Conservation (phyloP, 2,329 filamentous ascomycete species). For the Leptographium galeiforme region DNA sequence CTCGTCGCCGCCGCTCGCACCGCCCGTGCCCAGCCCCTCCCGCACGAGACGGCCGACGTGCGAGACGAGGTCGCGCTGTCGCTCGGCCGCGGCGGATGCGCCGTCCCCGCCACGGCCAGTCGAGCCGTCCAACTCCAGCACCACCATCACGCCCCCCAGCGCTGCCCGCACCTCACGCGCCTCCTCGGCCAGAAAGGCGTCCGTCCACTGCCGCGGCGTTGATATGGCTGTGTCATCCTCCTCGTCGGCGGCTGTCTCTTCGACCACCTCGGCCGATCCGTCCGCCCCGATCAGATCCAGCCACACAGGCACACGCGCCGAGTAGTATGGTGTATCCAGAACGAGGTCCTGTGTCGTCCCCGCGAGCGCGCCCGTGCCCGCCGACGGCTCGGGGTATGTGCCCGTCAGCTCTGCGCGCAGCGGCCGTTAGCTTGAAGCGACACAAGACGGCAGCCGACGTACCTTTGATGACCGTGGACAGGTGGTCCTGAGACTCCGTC, state of each 20-base stretch:
- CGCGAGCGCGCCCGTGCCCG: constrained; percentile 25
- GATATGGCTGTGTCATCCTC: neutral
- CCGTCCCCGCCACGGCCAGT: neutral
- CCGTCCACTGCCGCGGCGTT: constrained; percentile 37
- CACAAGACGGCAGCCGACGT: neutral
- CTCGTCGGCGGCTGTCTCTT: neutral
- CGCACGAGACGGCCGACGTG: constrained; percentile 41
- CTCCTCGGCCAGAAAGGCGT: constrained; percentile 45
- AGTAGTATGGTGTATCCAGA: constrained; percentile 49
- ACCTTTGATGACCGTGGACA: constrained; percentile 43
- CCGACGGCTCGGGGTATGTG: constrained; percentile 14
- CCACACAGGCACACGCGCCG: constrained; percentile 48
- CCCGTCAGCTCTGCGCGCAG: constrained; percentile 36
- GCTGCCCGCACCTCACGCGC: constrained; percentile 49
- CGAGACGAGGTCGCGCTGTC: constrained; percentile 29
- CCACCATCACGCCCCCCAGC: constrained; percentile 45
- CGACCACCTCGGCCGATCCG: neutral
- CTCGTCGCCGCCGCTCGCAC: constrained; percentile 14
- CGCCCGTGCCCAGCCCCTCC: constrained; percentile 51
- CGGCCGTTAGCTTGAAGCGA: neutral
- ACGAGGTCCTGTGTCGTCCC: constrained; percentile 44
- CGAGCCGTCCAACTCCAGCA: constrained; percentile 27
- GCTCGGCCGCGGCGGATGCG: neutral
- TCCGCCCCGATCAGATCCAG: constrained; percentile 32
- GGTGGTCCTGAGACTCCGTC: constrained; percentile 29